Evolutionary conservation across 495 filamentous ascomycete genomes (phyloP), one percentile per base, ranked within the genome.

Genomic region (Aspergillus leporis): DNA sequence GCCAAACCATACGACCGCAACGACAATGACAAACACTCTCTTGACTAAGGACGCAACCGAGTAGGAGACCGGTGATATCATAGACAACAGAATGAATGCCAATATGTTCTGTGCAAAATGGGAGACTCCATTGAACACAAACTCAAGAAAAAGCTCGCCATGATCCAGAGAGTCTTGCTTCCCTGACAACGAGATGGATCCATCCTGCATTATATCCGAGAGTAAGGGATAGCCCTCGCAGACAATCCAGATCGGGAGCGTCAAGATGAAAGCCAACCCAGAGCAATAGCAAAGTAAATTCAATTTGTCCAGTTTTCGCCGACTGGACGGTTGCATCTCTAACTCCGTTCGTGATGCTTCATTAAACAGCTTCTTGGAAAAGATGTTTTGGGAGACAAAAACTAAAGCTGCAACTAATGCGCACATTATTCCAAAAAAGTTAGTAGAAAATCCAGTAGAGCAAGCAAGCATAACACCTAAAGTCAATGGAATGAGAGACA

Each of bases 381-480:
- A 97, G 56, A 99, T 99, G 68, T 99, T 99, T 69, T 99, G 94
- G 0, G 92, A 96, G 16, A 99, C 94, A 69, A 99, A 99, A 61
- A 99, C 90, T 34, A 98, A 75, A 36, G 95, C 90, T 28, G 89
- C 91, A 18, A 90, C 77, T 34, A 98, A 86, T 28, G 94, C 95
- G 66, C 90, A 93, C 14, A 92, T 61, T 22, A 99, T 89, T 12
- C 94, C 94, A 40, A 93, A 82, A 62, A 96, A 83, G 67, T 98
- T 91, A 19, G 90, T 94, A 21, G 83, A 87, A 58, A 95, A 88
- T 58, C 92, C 89, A 13, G 91, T 90, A 19, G 92, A 95, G 65
- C 94, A 99, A 14, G 94, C 94, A 58, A 99, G 85, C 83, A 96
- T 90, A 32, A 99, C 94, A 36, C 94, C 94, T 9, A 92, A 58